phyloP scores from a whole-genome alignment of 2,329 filamentous ascomycete species.

The Verticillium klebahnii region DNA sequence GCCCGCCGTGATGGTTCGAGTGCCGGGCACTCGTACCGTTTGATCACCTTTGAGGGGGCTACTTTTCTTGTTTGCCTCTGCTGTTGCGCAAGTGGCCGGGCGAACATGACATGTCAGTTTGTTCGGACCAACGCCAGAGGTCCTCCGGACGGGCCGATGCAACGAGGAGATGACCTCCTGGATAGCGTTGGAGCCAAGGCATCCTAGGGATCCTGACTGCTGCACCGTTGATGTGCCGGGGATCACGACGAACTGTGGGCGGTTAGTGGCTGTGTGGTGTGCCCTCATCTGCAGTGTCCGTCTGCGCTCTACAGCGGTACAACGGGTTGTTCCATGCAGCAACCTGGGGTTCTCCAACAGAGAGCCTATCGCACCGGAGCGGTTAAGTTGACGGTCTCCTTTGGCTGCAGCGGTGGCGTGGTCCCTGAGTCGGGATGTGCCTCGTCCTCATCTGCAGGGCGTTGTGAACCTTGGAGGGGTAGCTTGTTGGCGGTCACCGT shows the following conservation, averaged over 20 bases:
- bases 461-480: not conserved
- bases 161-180: not conserved
- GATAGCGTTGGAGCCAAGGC: not conserved
- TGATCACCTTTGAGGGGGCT: not conserved
- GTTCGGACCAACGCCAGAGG: not conserved
- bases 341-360: not conserved
- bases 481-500: not conserved
- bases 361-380: not conserved
- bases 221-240: not conserved
- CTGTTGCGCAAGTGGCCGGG: not conserved
- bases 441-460: not conserved
- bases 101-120: not conserved
- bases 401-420: not conserved
- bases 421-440: not conserved
- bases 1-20: not conserved
- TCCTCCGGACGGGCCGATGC: not conserved
- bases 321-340: not conserved
- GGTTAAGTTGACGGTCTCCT: not conserved
- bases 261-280: not conserved
- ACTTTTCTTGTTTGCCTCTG: not conserved
- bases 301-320: not conserved
- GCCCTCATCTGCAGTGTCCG: not conserved
- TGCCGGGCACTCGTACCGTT: not conserved
- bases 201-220: not conserved
- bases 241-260: not conserved